Evolutionary conservation across 2,329 filamentous ascomycete genomes (phyloP), one percentile per base, ranked within the genome.

Genomic region (Colletotrichum limetticola): DNA sequence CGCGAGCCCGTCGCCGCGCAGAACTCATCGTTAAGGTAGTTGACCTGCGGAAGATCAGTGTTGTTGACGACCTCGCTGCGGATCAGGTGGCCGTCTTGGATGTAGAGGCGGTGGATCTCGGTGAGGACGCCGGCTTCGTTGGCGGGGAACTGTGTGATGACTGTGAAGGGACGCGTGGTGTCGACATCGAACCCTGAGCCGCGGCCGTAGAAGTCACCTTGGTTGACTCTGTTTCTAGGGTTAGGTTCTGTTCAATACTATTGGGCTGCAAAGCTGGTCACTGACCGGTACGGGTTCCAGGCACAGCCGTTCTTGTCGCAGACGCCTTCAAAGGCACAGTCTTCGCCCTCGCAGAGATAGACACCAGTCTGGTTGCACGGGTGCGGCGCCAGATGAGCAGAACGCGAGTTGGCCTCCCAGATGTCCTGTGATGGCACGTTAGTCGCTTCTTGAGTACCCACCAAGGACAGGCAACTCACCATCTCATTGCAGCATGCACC

Each of bases 401-500:
- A 79, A 4, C 78, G 78, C 24, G 81, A 81, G 80, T 89, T 89
- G 63, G 87, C 86, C 72, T 89, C 87, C 86, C 87, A 89, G 75
- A 89, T 87, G 70, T 89, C 87, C 74, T 75, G 24, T 7, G 8
- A 1, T 16, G 3, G 6, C 16, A 42, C 72, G 14, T 72, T 53
- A 46, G 26, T n/a, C 26, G 6, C 14, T 24, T 37, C n/a, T 53
- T 0, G 16, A 2, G 53, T 5, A 14, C 24, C n/a, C 16, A n/a
- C 4, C 19, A 9, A 19, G 16, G n/a, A 37, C 26, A 16, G 24
- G 7, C 6, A 35, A 2, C 72, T 62, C n/a, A 75, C 74, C 78
- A 89, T 85, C 76, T 89, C 87, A 75, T 86, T 87, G 76, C 87
- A 89, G 83, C 87, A 89, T 3, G 84, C 78, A 32, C 87, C 85